Evolutionary conservation across 2,329 filamentous ascomycete species (phyloP), one percentile per base, ranked within the genome.

Genomic region (Daldinia eschscholtzii): DNA sequence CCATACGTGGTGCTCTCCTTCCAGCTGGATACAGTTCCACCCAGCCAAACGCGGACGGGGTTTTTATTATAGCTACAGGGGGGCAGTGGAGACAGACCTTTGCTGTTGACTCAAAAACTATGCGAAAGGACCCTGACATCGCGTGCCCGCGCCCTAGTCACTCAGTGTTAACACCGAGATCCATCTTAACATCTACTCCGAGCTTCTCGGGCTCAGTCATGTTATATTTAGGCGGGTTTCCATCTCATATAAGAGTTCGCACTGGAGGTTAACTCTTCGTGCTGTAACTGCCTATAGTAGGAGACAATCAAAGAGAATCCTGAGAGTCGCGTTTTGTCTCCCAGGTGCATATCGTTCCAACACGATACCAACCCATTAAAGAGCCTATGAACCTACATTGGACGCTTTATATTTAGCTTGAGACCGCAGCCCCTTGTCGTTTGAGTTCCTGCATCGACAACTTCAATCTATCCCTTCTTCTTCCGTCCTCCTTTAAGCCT

Each of bases 191-290:
- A 18, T 30, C 6, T 57, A 1, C 39, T 6, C 55, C 37, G 39
- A 57, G 26, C 20, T 26, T 42, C 13, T 64, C 61, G 61, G 65
- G 41, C 48, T 53, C 52, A n/a, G 20, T 26, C 7, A 18, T 23
- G n/a, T 18, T n/a, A 26, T 41, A 41, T 23, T 15, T 39, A 6
- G 30, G 13, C 20, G n/a, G n/a, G 33, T 2, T n/a, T 41, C 30
- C 7, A 35, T 57, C 58, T 26, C 53, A 64, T 58, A 59, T 68
- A 68, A 68, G 57, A 60, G 44, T 61, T 55, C 53, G 28, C 23
- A 30, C 6, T 26, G 46, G 37, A 33, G 26, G 20, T 52, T 30
- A 52, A 2, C 20, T 23, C 1, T 10, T 33, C 4, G 26, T 48
- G 15, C 44, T 48, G 18, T 9, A 52, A 39, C 35, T 39, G 4